phyloP scores from a whole-genome alignment of 495 filamentous ascomycete species.

The Penicillium dipodomyicola region DNA sequence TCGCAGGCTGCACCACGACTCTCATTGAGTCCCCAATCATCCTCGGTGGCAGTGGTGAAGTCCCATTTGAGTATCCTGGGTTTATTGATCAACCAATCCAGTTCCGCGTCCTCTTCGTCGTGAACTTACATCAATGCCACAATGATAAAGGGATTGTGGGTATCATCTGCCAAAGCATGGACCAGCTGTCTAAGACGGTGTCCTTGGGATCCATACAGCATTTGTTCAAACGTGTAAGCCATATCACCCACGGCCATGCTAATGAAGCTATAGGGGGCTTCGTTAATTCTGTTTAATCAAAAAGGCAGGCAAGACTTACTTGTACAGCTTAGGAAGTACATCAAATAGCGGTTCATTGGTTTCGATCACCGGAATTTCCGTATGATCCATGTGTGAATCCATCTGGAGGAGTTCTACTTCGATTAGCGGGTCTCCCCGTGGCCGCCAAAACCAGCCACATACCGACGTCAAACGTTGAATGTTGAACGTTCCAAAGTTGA shows the following conservation, averaged over 20 bases:
- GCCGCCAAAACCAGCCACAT: conserved; percentile 1
- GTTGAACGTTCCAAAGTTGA: background rate
- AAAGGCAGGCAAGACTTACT: conserved; percentile 40
- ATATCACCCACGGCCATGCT: conserved; percentile 62
- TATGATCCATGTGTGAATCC: conserved; percentile 21
- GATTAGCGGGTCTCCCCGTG: background rate
- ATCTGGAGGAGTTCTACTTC: conserved; percentile 2
- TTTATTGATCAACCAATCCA: background rate
- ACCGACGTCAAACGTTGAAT: background rate
- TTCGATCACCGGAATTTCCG: conserved; percentile 59
- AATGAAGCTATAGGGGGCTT: conserved; percentile 17
- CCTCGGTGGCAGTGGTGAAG: conserved; percentile 55
- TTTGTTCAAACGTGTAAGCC: conserved; percentile 75
- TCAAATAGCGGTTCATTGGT: conserved; percentile 62
- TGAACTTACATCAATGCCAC: conserved; percentile 70
- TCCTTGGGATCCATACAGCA: conserved; percentile 64
- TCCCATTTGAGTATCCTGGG: conserved; percentile 77
- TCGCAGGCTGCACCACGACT: conserved; percentile 84
- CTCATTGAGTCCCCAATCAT: conserved; percentile 70
- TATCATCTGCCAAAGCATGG: conserved; percentile 59
- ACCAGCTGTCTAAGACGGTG: conserved; percentile 64
- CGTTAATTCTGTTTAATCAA: background rate
- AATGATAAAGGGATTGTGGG: conserved; percentile 71
- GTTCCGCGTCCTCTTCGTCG: background rate
- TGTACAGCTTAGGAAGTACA: conserved; percentile 66